Evolutionary conservation across 2,329 filamentous ascomycete genomes (phyloP).

Genomic region (Teratosphaeria destructans): DNA sequence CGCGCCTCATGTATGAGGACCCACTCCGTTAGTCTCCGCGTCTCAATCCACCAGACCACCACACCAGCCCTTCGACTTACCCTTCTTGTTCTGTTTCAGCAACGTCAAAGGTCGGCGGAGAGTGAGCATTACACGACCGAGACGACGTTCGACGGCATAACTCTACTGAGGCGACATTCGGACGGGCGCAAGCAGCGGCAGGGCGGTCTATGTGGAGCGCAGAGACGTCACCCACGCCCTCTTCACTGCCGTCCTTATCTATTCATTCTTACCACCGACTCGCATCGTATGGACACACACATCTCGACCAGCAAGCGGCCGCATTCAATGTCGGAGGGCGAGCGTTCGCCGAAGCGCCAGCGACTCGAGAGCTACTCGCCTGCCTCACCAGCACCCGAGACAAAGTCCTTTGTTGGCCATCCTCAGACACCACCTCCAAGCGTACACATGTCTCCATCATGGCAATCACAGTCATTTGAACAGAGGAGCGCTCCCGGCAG

Average conservation of each 20-base stretch:
- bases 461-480: constrained; percentile 25
- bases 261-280: constrained; percentile 1
- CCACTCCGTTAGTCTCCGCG: no score
- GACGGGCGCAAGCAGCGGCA: no score
- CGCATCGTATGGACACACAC: background rate
- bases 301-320: background rate
- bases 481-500: constrained; percentile 6
- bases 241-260: background rate
- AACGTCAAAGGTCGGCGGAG: no score
- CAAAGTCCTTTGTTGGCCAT: constrained; percentile 30
- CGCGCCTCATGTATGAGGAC: background rate
- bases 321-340: constrained; percentile 21
- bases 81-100: no score
- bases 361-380: constrained; percentile 34
- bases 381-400: constrained; percentile 33
- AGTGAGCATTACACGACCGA: no score
- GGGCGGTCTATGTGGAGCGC: no score
- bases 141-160: no score
- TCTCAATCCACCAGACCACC: no score
- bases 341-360: constrained; percentile 27
- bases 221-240: background rate
- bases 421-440: constrained; percentile 40
- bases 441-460: constrained; percentile 37
- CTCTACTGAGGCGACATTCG: no score
- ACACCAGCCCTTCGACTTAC: no score